These are phyloP conservation scores for Sarocladium oryzae DNA, from an alignment of 2,329 filamentous ascomycete genomes.

Conservation along the genomic window DNA sequence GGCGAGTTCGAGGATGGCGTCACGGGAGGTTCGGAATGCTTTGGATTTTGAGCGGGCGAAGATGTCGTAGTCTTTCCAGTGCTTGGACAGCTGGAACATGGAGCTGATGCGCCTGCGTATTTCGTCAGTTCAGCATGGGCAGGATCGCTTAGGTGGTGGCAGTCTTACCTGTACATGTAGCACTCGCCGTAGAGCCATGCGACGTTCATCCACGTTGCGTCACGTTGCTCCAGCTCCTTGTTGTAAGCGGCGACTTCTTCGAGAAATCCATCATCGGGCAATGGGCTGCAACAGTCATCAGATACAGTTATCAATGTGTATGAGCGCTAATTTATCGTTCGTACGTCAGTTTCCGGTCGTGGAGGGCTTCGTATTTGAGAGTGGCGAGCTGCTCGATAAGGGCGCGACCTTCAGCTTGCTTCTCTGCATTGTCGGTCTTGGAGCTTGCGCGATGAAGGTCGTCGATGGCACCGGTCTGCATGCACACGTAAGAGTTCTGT, in stretches of 20 bases:
- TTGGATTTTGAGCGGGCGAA: conserved; percentile 86
- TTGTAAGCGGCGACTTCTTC: conserved; percentile 86
- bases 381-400: conserved; percentile 73
- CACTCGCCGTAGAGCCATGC: conserved; percentile 92
- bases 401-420: conserved; percentile 73
- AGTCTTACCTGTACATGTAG: conserved; percentile 75
- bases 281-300: conserved; percentile 43
- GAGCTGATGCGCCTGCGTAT: conserved; percentile 63
- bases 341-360: conserved; percentile 73
- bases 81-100: conserved; percentile 65
- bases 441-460: conserved; percentile 76
- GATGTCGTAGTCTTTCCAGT: conserved; percentile 88
- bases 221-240: conserved; percentile 67
- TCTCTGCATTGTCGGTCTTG: conserved; percentile 53
- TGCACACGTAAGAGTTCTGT: too few relatives aligned
- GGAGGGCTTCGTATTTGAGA: conserved; percentile 93
- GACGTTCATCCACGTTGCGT: conserved; percentile 73
- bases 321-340: conserved; percentile 16
- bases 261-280: conserved; percentile 67
- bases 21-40: conserved; percentile 86
- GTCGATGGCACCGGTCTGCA: conserved; percentile 83
- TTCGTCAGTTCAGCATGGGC: background rate
- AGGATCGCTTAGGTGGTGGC: too few relatives aligned
- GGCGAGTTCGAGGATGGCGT: conserved; percentile 77
- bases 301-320: background rate